A percentile compares a stretch with the other conserved stretches of the same genome.
phyloP scores from a whole-genome alignment of 176 grass and related monocot genomes.

The Saccharum officinarum region DNA sequence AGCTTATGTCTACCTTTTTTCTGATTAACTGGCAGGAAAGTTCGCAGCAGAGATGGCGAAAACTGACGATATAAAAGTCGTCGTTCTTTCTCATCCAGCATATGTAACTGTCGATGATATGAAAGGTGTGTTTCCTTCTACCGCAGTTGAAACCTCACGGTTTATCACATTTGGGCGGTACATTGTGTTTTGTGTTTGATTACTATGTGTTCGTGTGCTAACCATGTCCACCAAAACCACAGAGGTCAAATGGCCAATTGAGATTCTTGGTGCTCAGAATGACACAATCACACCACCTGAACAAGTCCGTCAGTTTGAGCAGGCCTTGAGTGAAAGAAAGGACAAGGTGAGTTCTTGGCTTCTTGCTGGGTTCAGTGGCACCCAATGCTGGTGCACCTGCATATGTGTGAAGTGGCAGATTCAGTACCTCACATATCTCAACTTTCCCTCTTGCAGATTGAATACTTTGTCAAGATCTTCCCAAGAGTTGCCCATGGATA shows the following conservation, averaged over 20 bases:
- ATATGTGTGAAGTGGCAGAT: background rate
- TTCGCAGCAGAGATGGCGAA: background rate
- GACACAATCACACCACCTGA: slow-evolving; percentile 10
- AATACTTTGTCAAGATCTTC: slow-evolving; percentile 37
- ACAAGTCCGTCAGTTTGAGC: background rate
- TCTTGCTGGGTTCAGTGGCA: background rate
- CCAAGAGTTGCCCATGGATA: slow-evolving; percentile 21
- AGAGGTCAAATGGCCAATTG: slow-evolving; percentile 37
- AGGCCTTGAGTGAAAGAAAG: background rate
- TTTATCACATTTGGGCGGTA: background rate
- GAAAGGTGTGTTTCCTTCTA: background rate
- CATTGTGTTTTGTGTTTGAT: background rate
- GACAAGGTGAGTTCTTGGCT: background rate
- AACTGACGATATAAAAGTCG: background rate
- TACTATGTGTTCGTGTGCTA: background rate
- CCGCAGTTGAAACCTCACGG: too few relatives aligned
- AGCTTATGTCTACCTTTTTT: background rate
- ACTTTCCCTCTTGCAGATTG: background rate
- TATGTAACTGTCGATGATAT: slow-evolving; percentile 5
- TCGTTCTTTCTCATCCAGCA: slow-evolving; percentile 2
- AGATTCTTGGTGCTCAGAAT: slow-evolving; percentile 36
- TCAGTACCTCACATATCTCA: background rate
- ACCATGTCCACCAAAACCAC: background rate
- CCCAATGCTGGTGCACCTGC: background rate
- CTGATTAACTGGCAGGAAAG: background rate